Conservation (phyloP, 257 asterid genomes). For the Linderniella brevidens region DNA sequence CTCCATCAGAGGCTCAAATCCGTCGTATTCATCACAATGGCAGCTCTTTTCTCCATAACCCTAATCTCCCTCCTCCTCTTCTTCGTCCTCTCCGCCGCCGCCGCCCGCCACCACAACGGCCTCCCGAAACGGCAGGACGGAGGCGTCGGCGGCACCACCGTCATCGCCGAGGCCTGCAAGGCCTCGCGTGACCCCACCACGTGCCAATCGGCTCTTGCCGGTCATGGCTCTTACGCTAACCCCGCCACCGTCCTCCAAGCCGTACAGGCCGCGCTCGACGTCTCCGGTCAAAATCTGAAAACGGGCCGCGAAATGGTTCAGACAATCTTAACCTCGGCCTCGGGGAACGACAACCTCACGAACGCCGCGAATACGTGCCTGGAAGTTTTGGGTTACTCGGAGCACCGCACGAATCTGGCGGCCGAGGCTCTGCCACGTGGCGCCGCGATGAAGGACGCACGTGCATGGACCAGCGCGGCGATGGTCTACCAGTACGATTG, state of each 20-base stretch:
- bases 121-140: not conserved
- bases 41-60: slow-evolving; percentile 13
- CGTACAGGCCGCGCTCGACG: slow-evolving; percentile 26
- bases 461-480: slow-evolving; percentile 61
- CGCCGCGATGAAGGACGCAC: slow-evolving; percentile 28
- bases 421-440: slow-evolving; percentile 14
- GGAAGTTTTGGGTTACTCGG: slow-evolving; percentile 25
- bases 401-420: slow-evolving; percentile 14
- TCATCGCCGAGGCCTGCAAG: slow-evolving; percentile 30
- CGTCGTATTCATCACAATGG: slow-evolving; percentile 19
- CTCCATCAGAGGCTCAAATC: too few species aligned
- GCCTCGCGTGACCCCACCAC: slow-evolving; percentile 32
- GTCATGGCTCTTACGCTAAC: slow-evolving; percentile 14
- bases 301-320: slow-evolving; percentile 25
- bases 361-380: slow-evolving; percentile 27
- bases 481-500: slow-evolving; percentile 41
- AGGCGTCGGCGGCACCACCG: not conserved
- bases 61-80: slow-evolving; percentile 14
- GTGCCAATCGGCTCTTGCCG: slow-evolving; percentile 19
- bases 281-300: slow-evolving; percentile 16
- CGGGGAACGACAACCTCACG: slow-evolving; percentile 27
- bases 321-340: slow-evolving; percentile 16
- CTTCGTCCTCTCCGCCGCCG: slow-evolving; percentile 12
- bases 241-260: slow-evolving; percentile 20
- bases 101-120: slow-evolving; percentile 8